These are phyloP conservation scores for Speleostelium caveatum DNA, from an alignment of 78 protist genomes.

Conservation along the genomic window DNA sequence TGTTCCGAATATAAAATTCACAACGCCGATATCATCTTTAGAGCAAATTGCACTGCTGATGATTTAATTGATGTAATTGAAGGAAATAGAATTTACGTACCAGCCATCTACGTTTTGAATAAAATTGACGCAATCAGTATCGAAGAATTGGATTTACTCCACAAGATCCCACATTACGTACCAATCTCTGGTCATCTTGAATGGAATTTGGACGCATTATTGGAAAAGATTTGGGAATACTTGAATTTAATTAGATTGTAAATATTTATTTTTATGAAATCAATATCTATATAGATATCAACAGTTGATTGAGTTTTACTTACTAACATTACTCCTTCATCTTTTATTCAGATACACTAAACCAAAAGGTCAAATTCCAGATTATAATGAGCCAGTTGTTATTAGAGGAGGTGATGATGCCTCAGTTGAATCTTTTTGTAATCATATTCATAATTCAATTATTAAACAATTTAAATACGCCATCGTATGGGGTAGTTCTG, in stretches of 20 bases:
- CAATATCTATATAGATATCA: background rate
- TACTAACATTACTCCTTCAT: background rate
- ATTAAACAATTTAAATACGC: constrained; percentile 96
- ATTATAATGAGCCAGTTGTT: constrained; percentile 98
- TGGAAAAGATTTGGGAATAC: constrained; percentile 96
- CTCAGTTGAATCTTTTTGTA: constrained; percentile 93
- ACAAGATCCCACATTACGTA: constrained; percentile 76
- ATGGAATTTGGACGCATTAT: constrained; percentile 98
- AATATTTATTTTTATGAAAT: no score
- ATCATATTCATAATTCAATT: constrained; percentile 93
- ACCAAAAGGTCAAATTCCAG: constrained; percentile 99
- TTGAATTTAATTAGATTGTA: constrained; percentile 94
- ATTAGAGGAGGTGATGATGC: constrained; percentile 76
- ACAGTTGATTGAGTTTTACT: background rate
- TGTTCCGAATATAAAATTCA: constrained; percentile 92
- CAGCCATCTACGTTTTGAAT: constrained; percentile 97
- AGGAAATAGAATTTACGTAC: constrained; percentile 97
- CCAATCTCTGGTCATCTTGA: constrained; percentile 88
- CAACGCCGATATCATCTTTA: constrained; percentile 94
- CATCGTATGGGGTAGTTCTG: constrained; percentile 98
- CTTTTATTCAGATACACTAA: constrained; percentile 96
- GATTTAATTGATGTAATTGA: constrained; percentile 99
- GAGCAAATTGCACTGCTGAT: constrained; percentile 94
- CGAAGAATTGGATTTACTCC: constrained; percentile 93
- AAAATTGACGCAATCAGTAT: constrained; percentile 98